These are phyloP conservation scores for Eucalyptus curtisii DNA, from an alignment of 345 rosid genomes.

Conservation along the genomic window DNA sequence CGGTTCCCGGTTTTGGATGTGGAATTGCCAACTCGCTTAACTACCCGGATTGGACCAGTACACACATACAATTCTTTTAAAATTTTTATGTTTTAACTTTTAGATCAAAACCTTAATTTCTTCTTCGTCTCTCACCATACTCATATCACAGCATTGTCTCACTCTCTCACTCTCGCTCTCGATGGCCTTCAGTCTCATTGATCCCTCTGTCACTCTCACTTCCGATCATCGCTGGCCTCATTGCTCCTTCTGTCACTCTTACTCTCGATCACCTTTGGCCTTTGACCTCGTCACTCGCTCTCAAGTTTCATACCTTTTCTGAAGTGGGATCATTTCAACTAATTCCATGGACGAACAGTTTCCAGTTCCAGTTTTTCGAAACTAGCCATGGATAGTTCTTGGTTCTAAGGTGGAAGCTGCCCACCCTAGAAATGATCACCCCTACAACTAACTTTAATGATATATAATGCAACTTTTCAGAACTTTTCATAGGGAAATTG, in stretches of 20 bases:
- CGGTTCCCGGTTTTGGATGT: rapidly evolving
- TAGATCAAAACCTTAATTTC: neutral
- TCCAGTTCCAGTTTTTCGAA: rapidly evolving
- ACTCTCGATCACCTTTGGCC: neutral
- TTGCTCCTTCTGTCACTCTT: neutral
- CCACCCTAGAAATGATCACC: neutral
- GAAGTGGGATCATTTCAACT: neutral
- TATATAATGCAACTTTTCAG: neutral
- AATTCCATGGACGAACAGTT: too few species aligned
- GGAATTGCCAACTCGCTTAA: neutral
- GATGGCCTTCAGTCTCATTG: neutral
- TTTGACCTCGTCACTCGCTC: neutral
- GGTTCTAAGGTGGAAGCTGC: neutral
- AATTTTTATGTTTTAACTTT: too few species aligned
- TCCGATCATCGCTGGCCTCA: neutral
- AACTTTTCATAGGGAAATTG: neutral
- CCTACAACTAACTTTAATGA: neutral
- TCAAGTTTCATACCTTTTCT: neutral
- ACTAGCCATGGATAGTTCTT: neutral
- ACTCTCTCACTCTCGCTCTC: neutral
- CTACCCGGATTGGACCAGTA: rapidly evolving
- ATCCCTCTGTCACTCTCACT: neutral
- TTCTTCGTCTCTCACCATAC: neutral
- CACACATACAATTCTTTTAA: too few species aligned
- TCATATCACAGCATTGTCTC: neutral